These are phyloP conservation scores for Gossypium rotundifolium DNA, from an alignment of 345 rosid genomes.

Conservation along the genomic window DNA sequence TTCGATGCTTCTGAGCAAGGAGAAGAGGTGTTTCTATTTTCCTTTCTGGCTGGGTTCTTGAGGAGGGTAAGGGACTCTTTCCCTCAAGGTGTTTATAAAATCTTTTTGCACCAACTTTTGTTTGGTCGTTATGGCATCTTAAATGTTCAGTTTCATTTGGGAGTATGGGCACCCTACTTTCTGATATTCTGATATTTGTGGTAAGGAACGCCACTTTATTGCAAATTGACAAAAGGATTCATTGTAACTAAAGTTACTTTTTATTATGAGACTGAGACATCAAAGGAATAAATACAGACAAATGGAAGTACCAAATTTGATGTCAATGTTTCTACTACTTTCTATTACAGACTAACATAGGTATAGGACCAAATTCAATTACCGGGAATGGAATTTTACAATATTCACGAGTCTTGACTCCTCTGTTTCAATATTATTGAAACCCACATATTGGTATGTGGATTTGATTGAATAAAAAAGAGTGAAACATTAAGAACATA, in stretches of 20 bases:
- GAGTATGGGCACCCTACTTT: slow-evolving; percentile 3
- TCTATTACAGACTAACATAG: not conserved
- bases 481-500: too few species aligned
- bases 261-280: not conserved
- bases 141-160: not conserved
- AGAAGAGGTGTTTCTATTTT: not conserved
- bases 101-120: not conserved
- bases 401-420: too few species aligned
- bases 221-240: not conserved
- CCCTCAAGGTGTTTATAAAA: slow-evolving; percentile 9
- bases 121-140: slow-evolving; percentile 13
- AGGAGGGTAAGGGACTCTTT: slow-evolving; percentile 6
- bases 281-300: not conserved
- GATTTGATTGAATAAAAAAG: too few species aligned
- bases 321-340: not conserved
- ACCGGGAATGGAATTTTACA: too few species aligned
- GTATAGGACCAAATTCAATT: too few species aligned
- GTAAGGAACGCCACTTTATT: not conserved
- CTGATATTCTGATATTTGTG: not conserved
- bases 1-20: not conserved
- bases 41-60: not conserved
- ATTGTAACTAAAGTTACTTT: slow-evolving; percentile 18
- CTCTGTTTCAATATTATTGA: too few species aligned
- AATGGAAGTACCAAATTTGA: not conserved
- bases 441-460: too few species aligned